Evolutionary conservation across 441 rosid genomes (phyloP), one percentile per base, ranked within the genome.

Genomic region (Dalechampia spathulata): DNA sequence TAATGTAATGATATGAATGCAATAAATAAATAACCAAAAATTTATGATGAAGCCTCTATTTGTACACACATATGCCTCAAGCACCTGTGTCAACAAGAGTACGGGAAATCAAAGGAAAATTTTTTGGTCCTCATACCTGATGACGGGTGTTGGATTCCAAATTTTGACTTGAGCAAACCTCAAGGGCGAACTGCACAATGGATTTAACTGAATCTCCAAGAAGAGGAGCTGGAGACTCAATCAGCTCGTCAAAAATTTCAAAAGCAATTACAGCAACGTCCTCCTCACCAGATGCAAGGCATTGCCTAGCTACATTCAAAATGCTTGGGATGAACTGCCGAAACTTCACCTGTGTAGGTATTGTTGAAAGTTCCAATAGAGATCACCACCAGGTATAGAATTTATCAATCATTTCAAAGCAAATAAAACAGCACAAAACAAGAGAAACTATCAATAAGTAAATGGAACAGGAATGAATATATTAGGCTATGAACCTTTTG

Each of bases 211-310:
- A 84, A 57, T 95, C 99, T 43, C 99, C 99, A 65, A 95, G 98
- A 68, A 95, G 89, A 50, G 99, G 99, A 37, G 99, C 95, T 17
- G 98, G 98, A 67, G 99, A 95, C 70, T 95, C 99, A 57, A 95
- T 91, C 63, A 95, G 75, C 75, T 95, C 99, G 58, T 95, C 99
- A 78, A 95, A 90, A 63, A 95, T 95, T 76, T 95, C 99, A 66
- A 95, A 95, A 52, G 99, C 98, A 79, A 95, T 80, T 49, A 90
- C 71, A 34, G 99, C 98, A 71, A 91, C 93, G 79, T 90, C 98
- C 85, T 95, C 98, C 42, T 86, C 96, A 20, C 97, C 98, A 57
- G 86, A 80, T 56, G 86, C 85, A 72, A 95, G 84, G 72, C 95
- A 90, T 62, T 88, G 94, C 53, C 95, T 88, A 60, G 99, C 78